Conservation (phyloP, 2,329 filamentous ascomycete species). For the Venturiaceae sp. region DNA sequence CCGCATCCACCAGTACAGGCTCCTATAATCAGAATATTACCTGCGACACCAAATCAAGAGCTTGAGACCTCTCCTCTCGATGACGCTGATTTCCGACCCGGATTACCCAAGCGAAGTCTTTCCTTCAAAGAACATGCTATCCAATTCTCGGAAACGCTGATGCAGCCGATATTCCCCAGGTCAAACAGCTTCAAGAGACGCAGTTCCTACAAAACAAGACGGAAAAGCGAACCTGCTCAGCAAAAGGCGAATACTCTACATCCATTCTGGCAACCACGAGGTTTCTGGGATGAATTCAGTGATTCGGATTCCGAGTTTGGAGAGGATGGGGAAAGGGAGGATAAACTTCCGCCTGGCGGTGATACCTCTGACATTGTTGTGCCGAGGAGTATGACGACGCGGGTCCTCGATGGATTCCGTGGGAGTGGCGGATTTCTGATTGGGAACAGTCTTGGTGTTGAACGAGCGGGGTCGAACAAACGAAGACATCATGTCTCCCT, state of each 20-base stretch:
- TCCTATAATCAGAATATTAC: conserved; percentile 45
- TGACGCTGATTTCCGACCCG: conserved; percentile 17
- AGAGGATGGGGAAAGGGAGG: conserved; percentile 20
- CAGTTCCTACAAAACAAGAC: conserved; percentile 13
- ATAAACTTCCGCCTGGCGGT: conserved; percentile 30
- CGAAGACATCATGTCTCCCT: conserved; percentile 28
- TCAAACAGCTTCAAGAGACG: conserved; percentile 12
- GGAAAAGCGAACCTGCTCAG: conserved; percentile 14
- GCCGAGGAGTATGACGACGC: conserved; percentile 14
- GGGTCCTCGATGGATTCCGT: conserved; percentile 27
- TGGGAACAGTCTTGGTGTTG: conserved; percentile 47
- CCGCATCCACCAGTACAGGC: conserved; percentile 33
- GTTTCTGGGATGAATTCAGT: conserved; percentile 51
- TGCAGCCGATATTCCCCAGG: conserved; percentile 4
- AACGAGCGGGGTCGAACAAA: conserved; percentile 34
- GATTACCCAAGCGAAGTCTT: conserved; percentile 23
- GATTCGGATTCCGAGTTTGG: conserved; percentile 26
- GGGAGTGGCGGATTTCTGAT: conserved; percentile 37
- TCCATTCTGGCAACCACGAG: conserved; percentile 53
- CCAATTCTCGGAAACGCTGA: conserved; percentile 6
- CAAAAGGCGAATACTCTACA: conserved; percentile 36
- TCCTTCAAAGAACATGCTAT: conserved; percentile 8
- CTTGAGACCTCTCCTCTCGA: conserved; percentile 22
- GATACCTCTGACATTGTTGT: conserved; percentile 30
- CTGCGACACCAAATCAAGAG: conserved; percentile 42